phyloP scores from a whole-genome alignment of 1,284 basidiomycete species.

The Apiotrichum veenhuisii region DNA sequence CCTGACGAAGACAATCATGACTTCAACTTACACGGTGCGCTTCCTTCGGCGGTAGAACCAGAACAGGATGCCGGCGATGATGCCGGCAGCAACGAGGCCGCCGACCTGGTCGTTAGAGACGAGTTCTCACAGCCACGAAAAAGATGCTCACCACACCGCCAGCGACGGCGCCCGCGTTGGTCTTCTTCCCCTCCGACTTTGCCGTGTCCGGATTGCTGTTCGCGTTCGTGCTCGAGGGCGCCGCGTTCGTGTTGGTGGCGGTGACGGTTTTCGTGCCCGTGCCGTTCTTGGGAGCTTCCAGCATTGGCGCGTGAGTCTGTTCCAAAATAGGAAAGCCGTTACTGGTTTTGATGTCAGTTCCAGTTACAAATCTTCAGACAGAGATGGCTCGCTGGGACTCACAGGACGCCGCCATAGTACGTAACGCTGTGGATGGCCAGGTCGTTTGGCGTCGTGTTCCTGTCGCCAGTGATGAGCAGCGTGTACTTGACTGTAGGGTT shows the following conservation, averaged over 20 bases:
- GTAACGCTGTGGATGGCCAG: neutral
- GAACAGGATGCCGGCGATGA: neutral
- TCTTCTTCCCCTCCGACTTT: neutral
- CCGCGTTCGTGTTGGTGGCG: too few species aligned
- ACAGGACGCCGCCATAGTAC: neutral
- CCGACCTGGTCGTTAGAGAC: neutral
- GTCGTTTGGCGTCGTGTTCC: too few species aligned
- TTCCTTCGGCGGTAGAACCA: neutral
- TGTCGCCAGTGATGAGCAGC: neutral
- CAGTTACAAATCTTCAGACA: too few species aligned
- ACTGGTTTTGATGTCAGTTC: too few species aligned
- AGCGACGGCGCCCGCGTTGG: neutral
- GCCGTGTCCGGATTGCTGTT: neutral
- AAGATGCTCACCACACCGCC: neutral
- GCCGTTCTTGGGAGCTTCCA: too few species aligned
- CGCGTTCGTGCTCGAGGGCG: neutral
- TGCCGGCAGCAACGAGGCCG: neutral
- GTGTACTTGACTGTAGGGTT: neutral
- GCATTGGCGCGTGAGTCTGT: too few species aligned
- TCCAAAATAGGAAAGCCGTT: neutral
- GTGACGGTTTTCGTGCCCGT: too few species aligned
- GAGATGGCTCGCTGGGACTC: neutral
- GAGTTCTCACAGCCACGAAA: neutral
- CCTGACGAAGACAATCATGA: neutral
- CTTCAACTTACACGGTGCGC: neutral